phyloP scores from a whole-genome alignment of 164 flowering plant genomes.

The Magnolia kwangsiensis region DNA sequence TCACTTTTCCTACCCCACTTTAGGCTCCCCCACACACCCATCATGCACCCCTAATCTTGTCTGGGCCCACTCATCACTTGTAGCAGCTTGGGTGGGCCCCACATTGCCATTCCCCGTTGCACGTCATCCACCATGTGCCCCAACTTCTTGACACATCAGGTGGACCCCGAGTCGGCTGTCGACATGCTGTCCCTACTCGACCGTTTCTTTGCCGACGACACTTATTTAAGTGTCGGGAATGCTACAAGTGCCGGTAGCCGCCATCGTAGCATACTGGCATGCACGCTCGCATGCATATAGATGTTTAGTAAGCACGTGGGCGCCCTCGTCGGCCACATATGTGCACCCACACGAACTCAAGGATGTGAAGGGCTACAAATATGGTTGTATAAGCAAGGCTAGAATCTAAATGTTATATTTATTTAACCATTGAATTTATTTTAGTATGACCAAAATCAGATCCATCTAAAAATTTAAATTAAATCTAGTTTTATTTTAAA shows the following conservation, averaged over 20 bases:
- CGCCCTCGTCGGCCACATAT: not conserved
- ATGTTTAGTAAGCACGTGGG: not conserved
- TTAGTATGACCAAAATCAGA: too few relatives aligned
- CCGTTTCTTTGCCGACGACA: constrained; percentile 21
- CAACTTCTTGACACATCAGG: constrained; percentile 30
- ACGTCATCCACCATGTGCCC: constrained; percentile 41
- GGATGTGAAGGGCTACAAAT: too few relatives aligned
- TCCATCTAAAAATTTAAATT: too few relatives aligned
- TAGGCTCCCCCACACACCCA: not conserved
- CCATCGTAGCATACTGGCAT: constrained; percentile 33
- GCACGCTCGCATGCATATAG: constrained; percentile 21
- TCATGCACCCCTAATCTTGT: not conserved
- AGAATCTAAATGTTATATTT: too few relatives aligned
- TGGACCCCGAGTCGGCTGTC: not conserved
- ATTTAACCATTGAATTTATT: too few relatives aligned
- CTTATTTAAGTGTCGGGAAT: constrained; percentile 9
- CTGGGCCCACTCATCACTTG: constrained; percentile 7
- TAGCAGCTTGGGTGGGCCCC: constrained; percentile 21
- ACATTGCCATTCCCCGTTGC: constrained; percentile 3
- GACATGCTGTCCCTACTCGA: constrained; percentile 35
- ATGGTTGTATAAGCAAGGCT: too few relatives aligned
- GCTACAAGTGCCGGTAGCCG: constrained; percentile 33
- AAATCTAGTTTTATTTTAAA: too few relatives aligned
- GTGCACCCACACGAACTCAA: not conserved
- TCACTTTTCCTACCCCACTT: constrained; percentile 14